Base-by-base conservation (phyloP, 371 early-diverging fungal species). In the Massospora cicadina region DNA sequence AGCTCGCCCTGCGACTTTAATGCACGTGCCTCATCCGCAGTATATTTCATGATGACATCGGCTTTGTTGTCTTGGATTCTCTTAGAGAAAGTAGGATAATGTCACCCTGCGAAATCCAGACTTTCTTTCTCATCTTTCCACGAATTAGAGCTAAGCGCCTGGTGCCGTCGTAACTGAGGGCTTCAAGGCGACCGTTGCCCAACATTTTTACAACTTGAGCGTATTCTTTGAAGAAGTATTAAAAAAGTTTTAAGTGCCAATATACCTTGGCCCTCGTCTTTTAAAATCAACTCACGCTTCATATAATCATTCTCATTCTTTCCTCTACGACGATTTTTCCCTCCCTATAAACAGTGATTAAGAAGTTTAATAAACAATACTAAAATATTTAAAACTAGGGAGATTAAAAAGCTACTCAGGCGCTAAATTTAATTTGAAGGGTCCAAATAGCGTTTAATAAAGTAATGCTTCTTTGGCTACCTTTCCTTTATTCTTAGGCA, bases 41-140 rank as follows among this genome's bases (percentile, higher is more conserved):
- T 91, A 76, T 98, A 99, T 79, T 97, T 98, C 68, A 89, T 82
- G 71, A 98, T 90, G 62, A 99, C 91, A 79, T 99, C 98, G 63
- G 95, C 94, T 77, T 93, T 95, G 63, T 87, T 82, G 70, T 95
- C 95, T 77, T 98, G 93, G 81, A 86, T 67, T 98, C 98, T 72
- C 98, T 85, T 67, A 98, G 80, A 28, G 91, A 88, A 3, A 99
- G 74, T 60, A 99, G 79, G 7, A 99, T 84, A 63, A 98, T 88
- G 72, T 99, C 99, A 67, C 98, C 97, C 65, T 83, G 86, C 71
- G 87, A 86, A 73, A 99, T 95, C 98, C 95, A 86, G 67, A 84
- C 83, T 76, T 76, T 92, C 80, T 97, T 99, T 71, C 95, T 84
- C 85, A 98, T 86, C 71, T 89, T 92, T 65, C 99, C 99, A 68